Percentiles rank a stretch among this genome's conserved stretches.
Evolutionary conservation across 768 basidiomycete genomes (phyloP).

Genomic region (Hygrophoropsis aurantiaca): DNA sequence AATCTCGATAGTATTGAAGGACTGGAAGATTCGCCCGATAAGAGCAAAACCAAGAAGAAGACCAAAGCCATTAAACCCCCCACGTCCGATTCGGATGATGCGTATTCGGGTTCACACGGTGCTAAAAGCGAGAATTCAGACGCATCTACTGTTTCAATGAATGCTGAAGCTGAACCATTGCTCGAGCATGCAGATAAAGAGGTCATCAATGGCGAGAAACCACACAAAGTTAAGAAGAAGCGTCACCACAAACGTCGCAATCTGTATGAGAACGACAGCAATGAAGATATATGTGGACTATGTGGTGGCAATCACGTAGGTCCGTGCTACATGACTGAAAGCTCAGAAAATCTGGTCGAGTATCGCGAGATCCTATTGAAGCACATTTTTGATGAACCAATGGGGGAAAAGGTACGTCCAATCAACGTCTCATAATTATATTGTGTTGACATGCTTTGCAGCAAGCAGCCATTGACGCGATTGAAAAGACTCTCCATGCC

Average conservation of each 20-base stretch:
- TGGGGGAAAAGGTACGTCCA: conserved; percentile 57
- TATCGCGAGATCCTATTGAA: conserved; percentile 67
- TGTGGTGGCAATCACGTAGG: conserved; percentile 57
- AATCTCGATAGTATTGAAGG: conserved; percentile 30
- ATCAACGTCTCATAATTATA: background rate
- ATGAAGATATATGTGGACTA: conserved; percentile 49
- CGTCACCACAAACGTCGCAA: background rate
- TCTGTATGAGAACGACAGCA: conserved; percentile 6
- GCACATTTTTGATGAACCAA: conserved; percentile 64
- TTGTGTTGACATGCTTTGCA: conserved; percentile 23
- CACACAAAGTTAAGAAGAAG: conserved; percentile 7
- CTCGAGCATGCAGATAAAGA: background rate
- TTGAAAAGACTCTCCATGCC: conserved; percentile 60
- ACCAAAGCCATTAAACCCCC: conserved; percentile 27
- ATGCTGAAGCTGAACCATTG: conserved; percentile 6
- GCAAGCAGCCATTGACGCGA: conserved; percentile 65
- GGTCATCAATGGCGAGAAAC: background rate
- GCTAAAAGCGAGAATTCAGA: conserved; percentile 23
- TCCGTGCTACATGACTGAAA: conserved; percentile 63
- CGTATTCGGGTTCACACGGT: conserved; percentile 26
- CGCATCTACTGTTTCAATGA: conserved; percentile 23
- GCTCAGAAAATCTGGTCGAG: conserved; percentile 64
- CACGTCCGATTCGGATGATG: conserved; percentile 41
- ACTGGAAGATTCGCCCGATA: conserved; percentile 37
- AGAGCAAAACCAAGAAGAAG: conserved; percentile 34